phyloP scores from a whole-genome alignment of 148 eudicot species.

The Polygonum maritimum region DNA sequence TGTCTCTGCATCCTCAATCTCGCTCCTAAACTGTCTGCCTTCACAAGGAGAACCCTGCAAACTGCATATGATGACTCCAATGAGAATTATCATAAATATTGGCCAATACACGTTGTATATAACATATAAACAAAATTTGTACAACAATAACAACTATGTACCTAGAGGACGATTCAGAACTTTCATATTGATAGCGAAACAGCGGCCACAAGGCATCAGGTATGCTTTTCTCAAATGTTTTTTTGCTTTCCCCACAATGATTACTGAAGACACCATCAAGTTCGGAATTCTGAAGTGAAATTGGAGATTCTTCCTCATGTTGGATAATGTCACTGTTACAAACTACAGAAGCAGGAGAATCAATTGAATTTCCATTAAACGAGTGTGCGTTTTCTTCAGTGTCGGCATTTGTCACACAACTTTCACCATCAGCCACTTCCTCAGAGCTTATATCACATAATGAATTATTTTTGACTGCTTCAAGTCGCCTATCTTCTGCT shows the following conservation, averaged over 20 bases:
- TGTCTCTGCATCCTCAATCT: slow-evolving; percentile 55
- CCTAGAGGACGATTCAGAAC: slow-evolving; percentile 84
- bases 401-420: slow-evolving; percentile 27
- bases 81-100: background rate
- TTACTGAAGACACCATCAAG: slow-evolving; percentile 19
- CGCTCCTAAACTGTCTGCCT: slow-evolving; percentile 67
- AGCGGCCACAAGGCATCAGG: slow-evolving; percentile 52
- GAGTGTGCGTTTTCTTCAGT: slow-evolving; percentile 20
- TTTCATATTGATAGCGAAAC: slow-evolving; percentile 52
- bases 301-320: slow-evolving; percentile 29
- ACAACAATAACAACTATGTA: slow-evolving; percentile 17
- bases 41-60: slow-evolving; percentile 65
- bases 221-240: slow-evolving; percentile 34
- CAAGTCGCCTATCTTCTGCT: slow-evolving; percentile 29
- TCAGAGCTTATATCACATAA: slow-evolving; percentile 29
- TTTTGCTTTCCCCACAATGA: slow-evolving; percentile 26
- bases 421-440: slow-evolving; percentile 27
- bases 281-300: slow-evolving; percentile 20
- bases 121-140: background rate
- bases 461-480: slow-evolving; percentile 28
- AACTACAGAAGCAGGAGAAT: slow-evolving; percentile 28
- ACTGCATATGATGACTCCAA: slow-evolving; percentile 31
- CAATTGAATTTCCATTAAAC: slow-evolving; percentile 23
- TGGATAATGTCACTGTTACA: slow-evolving; percentile 27
- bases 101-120: background rate